Evolutionary conservation across 345 rosid genomes (phyloP), one percentile per base, ranked within the genome.

Genomic region (Populus alba): DNA sequence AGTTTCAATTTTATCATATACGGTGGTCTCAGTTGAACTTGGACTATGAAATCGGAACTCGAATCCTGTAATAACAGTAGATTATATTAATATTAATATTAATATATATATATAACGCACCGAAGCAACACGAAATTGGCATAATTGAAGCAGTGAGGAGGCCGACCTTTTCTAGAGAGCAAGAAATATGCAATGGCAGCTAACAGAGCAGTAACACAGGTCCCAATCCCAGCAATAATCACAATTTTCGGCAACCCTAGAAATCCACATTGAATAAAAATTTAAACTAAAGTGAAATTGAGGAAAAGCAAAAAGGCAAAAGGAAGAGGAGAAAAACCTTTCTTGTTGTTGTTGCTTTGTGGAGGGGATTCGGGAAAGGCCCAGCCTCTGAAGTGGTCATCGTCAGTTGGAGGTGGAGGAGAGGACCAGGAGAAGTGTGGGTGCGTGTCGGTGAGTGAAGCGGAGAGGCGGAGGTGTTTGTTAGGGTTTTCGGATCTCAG

Each of bases 101-200:
- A 39, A 39, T 29, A 29, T 29, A 29, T 38, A 8, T 9, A 41
- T 41, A 41, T 25, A 12, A 27, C 53, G 68, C 22, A 18, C 57
- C 57, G 7, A 22, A 51, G 18, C 22, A 51, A 51, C 22, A 53
- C 53, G 15, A 7, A 5, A 33, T 53, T 63, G 23, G 66, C 43
- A 11, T 20, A 68, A 13, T 38, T 2, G 49, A 23, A 8, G 20
- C n/a, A 41, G 45, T 41, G 23, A 9, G 23, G 39, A 20, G 45
- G 23, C n/a, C 11, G 39, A 92, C 96, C 94, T 80, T 84, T 88
- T 78, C 87, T 79, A 7, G 87, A 86, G 76, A 90, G 78, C 9
- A 92, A 86, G 63, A 90, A 84, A 79, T 85, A 94, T 74, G 92
- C 91, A 72, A 90, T 2, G 67, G 89, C 85, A 66, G 95, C 91